Evolutionary conservation across 345 rosid species (phyloP).

Genomic region (Rhodomyrtus tomentosa): DNA sequence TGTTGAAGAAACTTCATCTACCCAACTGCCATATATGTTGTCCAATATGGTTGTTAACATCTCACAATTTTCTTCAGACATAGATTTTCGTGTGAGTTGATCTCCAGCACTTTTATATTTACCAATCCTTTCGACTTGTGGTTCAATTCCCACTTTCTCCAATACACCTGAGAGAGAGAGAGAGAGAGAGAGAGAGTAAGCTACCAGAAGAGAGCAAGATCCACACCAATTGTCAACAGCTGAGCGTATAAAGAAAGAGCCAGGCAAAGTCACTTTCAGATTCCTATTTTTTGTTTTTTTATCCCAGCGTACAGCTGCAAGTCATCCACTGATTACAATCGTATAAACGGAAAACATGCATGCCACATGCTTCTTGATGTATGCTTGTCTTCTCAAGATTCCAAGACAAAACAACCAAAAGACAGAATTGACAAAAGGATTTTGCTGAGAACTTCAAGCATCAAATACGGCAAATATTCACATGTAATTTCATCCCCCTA

Average conservation of each 20-base stretch:
- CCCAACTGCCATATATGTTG: conserved; percentile 87
- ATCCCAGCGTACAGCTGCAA: neutral
- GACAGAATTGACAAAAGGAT: neutral
- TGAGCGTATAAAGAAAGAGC: neutral
- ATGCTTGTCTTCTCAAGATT: neutral
- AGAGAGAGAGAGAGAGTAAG: neutral
- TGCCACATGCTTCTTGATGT: neutral
- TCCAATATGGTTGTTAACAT: conserved; percentile 87
- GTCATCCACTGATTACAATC: neutral
- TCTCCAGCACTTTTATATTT: conserved; percentile 97
- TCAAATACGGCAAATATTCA: neutral
- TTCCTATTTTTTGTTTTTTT: neutral
- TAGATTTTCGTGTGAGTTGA: conserved; percentile 64
- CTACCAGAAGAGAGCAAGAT: neutral
- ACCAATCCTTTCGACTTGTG: conserved; percentile 86
- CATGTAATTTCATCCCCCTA: neutral
- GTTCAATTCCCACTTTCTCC: conserved; percentile 86
- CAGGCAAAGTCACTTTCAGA: neutral
- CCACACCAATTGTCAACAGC: neutral
- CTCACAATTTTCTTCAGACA: conserved; percentile 92
- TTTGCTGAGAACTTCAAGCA: neutral
- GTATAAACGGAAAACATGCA: neutral
- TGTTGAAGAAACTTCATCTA: conserved; percentile 64
- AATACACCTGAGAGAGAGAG: conserved; percentile 39
- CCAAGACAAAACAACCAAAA: neutral